These are phyloP conservation scores for Candida ulmi DNA, from an alignment of 805 yeast genomes.

Conservation along the genomic window DNA sequence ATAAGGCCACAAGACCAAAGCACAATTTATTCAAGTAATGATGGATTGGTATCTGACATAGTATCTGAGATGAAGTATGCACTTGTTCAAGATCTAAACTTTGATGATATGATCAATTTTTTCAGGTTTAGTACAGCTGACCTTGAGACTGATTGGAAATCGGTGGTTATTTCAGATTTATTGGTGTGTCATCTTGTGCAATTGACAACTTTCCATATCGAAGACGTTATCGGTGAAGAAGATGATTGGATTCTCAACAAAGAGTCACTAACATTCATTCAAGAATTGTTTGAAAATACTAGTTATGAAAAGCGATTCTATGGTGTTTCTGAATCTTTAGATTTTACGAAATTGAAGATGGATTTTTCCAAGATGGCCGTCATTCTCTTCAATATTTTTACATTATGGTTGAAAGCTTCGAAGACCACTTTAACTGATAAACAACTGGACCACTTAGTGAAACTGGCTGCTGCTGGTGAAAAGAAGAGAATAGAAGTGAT, in stretches of 20 bases:
- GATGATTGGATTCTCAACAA: slow-evolving; percentile 7
- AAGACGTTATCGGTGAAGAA: not conserved
- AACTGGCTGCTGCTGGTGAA: slow-evolving; percentile 12
- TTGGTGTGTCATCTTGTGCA: slow-evolving; percentile 10
- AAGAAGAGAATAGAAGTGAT: slow-evolving; percentile 3
- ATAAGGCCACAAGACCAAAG: not conserved
- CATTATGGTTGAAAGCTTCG: slow-evolving; percentile 12
- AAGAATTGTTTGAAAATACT: slow-evolving; percentile 9
- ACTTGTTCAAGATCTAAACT: slow-evolving; percentile 4
- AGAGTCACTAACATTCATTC: slow-evolving; percentile 2
- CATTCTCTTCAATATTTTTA: slow-evolving; percentile 8
- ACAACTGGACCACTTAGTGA: not conserved
- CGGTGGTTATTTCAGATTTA: slow-evolving; percentile 3
- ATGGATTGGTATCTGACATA: not conserved
- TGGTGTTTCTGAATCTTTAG: not conserved
- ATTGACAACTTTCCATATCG: slow-evolving; percentile 11
- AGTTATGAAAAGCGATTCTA: slow-evolving; percentile 9
- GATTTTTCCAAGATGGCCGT: slow-evolving; percentile 13
- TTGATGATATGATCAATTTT: slow-evolving; percentile 13
- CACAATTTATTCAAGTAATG: not conserved
- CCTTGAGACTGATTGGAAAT: slow-evolving; percentile 3
- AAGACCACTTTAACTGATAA: not conserved
- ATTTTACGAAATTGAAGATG: slow-evolving; percentile 2
- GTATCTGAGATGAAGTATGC: not conserved
- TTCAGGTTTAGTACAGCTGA: slow-evolving; percentile 8